Conservation (phyloP, 2,329 filamentous ascomycete species). For the Zymoseptoria ardabiliae region DNA sequence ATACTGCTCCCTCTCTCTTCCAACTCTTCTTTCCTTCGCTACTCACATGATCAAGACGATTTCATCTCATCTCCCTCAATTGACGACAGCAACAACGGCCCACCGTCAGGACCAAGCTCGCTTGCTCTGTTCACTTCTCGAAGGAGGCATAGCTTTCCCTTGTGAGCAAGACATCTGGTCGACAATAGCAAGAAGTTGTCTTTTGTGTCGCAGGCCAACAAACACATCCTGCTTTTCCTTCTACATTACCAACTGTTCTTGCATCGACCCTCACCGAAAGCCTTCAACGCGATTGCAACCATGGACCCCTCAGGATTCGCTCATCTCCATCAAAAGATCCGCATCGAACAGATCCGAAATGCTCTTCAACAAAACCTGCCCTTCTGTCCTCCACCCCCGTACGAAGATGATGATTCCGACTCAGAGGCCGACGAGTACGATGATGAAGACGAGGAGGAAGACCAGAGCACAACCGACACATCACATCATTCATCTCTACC, state of each 20-base stretch:
- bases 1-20: not conserved
- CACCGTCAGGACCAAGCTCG: too few species aligned
- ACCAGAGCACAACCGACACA: conserved; percentile 9
- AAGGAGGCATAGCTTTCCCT: conserved; percentile 5
- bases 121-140: not conserved
- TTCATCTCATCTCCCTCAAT: not conserved
- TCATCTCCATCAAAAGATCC: conserved; percentile 19
- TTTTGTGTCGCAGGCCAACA: conserved; percentile 3
- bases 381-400: conserved; percentile 21
- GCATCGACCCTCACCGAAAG: not conserved
- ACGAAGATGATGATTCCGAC: conserved; percentile 10
- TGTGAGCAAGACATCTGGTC: not conserved
- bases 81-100: too few species aligned
- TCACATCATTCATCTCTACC: conserved; percentile 25
- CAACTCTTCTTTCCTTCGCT: not conserved
- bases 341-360: conserved; percentile 17
- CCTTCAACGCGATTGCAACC: not conserved
- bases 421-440: conserved; percentile 15
- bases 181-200: not conserved
- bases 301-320: conserved; percentile 18
- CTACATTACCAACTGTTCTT: not conserved
- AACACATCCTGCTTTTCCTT: conserved; percentile 7
- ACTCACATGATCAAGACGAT: not conserved
- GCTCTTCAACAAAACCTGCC: conserved; percentile 3
- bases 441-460: conserved; percentile 19